Evolutionary conservation across 768 basidiomycete species (phyloP), one percentile per base, ranked within the genome.

Genomic region (Serendipita vermifera): DNA sequence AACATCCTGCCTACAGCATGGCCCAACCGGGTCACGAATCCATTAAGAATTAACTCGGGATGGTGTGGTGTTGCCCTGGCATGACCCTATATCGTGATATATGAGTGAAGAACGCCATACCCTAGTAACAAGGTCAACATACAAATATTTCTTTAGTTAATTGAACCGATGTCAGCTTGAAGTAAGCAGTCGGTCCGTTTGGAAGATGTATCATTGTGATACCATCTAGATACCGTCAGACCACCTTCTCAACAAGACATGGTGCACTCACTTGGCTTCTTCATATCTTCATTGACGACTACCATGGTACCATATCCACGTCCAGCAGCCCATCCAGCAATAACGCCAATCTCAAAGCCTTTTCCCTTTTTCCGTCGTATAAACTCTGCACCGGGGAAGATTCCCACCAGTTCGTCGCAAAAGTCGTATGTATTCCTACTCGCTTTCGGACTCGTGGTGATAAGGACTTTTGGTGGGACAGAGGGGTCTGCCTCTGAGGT

Each of bases 251-350:
- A 38, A 15, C 14, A 55, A 20, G 1, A 35, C n/a, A 27, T 5
- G 3, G 29, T 9, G 32, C 11, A 76, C 89, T 68, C 62, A 93
- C 96, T 96, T 13, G 92, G 87, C 65, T 83, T 84, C 66, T 92
- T 92, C 75, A 82, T 83, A 62, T 98, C 88, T 65, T 99, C 96
- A 60, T 98, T 98, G 32, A 98, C 88, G 2, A 99, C 89, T 38
- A 87, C 75, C 60, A 98, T 66, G 60, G 93, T 89, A 39, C 83
- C 85, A 66, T 89, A 99, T 2, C 85, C 85, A 63, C 96, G 73
- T 38, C 81, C 84, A 11, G 85, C 83, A 20, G 91, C 91, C 96
- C 96, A 99, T 2, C 85, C 80, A 29, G 93, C 87, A 64, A 97
- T 87, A 58, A 83, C 74, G 0, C 93, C 93, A 62, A 94, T 71